Evolutionary conservation across 768 basidiomycete species (phyloP).

Genomic region (Podaxis carcinomalis): DNA sequence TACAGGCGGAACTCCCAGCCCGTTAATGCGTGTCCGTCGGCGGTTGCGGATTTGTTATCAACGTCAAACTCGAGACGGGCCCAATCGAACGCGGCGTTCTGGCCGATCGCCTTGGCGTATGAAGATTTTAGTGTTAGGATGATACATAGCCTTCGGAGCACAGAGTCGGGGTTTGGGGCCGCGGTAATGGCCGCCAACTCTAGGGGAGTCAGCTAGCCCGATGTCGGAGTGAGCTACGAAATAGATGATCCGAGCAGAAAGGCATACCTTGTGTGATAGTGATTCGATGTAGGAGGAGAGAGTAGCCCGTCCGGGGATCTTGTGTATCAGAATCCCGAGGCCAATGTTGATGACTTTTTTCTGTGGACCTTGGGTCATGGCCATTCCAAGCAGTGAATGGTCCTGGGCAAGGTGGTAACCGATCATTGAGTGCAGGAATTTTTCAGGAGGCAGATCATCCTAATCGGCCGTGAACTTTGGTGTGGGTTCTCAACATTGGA

Average conservation of each 20-base stretch:
- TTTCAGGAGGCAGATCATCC: constrained; percentile 60
- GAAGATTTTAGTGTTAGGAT: constrained; percentile 77
- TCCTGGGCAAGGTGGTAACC: constrained; percentile 73
- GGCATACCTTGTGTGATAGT: constrained; percentile 65
- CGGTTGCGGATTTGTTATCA: constrained; percentile 50
- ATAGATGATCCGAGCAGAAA: constrained; percentile 16
- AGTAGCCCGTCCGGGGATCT: constrained; percentile 56
- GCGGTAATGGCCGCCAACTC: constrained; percentile 51
- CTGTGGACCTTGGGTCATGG: constrained; percentile 76
- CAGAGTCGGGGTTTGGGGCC: constrained; percentile 50
- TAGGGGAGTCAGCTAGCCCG: constrained; percentile 17
- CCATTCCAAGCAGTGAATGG: constrained; percentile 74
- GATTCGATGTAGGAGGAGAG: constrained; percentile 67
- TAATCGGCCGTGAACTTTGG: constrained; percentile 24
- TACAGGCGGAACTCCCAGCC: constrained; percentile 90
- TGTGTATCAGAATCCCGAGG: constrained; percentile 21
- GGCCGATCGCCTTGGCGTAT: constrained; percentile 82
- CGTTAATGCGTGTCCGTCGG: constrained; percentile 63
- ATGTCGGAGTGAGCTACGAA: background rate
- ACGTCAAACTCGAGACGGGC: constrained; percentile 82
- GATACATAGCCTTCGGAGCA: constrained; percentile 73
- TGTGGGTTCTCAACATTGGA: too few species aligned
- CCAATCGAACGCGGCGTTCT: constrained; percentile 77
- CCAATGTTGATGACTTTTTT: constrained; percentile 44
- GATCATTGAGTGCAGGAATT: constrained; percentile 72